A percentile compares a stretch with the other conserved stretches of the same genome.
These are phyloP conservation scores for Neobulgaria alba DNA, from an alignment of 2,329 filamentous ascomycete genomes.

Conservation along the genomic window DNA sequence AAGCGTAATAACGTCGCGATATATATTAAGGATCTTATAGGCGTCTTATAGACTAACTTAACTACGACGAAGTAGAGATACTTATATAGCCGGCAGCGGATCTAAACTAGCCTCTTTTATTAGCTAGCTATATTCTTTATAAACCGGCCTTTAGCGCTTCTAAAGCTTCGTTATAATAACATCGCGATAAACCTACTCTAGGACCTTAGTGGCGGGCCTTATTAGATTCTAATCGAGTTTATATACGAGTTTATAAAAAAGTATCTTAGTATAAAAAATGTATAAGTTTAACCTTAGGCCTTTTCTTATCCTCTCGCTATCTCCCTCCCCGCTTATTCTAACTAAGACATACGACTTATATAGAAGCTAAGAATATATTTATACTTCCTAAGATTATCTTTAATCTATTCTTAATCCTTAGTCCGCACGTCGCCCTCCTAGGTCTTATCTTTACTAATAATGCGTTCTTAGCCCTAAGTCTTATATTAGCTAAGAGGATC, in stretches of 20 bases:
- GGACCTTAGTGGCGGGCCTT: no score
- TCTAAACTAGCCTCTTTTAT: slow-evolving; percentile 12
- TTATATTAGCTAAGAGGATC: slow-evolving; percentile 18
- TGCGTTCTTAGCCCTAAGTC: slow-evolving; percentile 18
- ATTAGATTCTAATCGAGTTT: slow-evolving; percentile 13
- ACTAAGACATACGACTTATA: no score
- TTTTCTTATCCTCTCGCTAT: no score
- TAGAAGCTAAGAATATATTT: no score
- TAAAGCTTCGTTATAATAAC: no score
- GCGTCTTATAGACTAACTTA: slow-evolving; percentile 20
- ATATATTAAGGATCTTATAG: slow-evolving; percentile 20
- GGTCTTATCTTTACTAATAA: slow-evolving; percentile 24
- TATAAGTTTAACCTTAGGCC: no score
- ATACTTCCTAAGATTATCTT: slow-evolving; percentile 32
- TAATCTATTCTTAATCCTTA: slow-evolving; percentile 30
- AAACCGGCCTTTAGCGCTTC: slow-evolving; percentile 12
- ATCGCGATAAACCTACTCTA: no score
- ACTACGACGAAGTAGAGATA: slow-evolving; percentile 24
- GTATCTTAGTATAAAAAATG: slow-evolving; percentile 10
- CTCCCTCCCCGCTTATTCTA: no score
- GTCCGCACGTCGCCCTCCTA: slow-evolving; percentile 29
- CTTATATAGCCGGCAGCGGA: slow-evolving; percentile 19
- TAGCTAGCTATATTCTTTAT: slow-evolving; percentile 9
- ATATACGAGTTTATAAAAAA: slow-evolving; percentile 13
- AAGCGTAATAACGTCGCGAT: slow-evolving; percentile 20